Conservation (phyloP, 2,329 filamentous ascomycete genomes). For the Fusarium nurragi region DNA sequence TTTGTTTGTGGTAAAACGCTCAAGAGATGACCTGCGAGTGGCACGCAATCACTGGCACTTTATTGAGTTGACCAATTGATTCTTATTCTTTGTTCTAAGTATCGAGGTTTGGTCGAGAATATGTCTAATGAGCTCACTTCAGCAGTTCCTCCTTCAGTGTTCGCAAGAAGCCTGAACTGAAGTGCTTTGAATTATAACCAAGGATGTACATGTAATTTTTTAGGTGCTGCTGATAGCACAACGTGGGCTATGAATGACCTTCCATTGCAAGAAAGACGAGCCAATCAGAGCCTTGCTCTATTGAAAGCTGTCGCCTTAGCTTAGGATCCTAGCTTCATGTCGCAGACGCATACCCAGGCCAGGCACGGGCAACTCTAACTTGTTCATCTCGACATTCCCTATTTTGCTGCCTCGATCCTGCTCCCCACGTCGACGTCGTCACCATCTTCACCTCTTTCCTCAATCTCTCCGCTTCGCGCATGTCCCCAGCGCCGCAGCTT, state of each 20-base stretch:
- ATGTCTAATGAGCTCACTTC: background rate
- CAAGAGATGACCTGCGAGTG: background rate
- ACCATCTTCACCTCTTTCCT: background rate
- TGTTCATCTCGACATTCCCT: constrained; percentile 8
- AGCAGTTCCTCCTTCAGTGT: background rate
- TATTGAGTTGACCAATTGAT: background rate
- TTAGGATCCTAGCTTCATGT: constrained; percentile 9
- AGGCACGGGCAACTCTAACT: constrained; percentile 1
- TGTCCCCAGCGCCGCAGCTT: constrained; percentile 37
- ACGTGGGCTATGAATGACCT: background rate
- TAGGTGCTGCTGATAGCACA: background rate
- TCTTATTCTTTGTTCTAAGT: background rate
- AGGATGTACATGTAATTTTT: background rate
- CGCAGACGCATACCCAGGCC: constrained; percentile 24
- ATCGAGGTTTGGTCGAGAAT: background rate
- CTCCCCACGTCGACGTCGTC: background rate
- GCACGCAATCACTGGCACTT: background rate
- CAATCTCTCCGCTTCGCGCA: constrained; percentile 26
- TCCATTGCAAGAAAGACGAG: background rate
- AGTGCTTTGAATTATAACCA: background rate
- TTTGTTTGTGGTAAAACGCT: background rate
- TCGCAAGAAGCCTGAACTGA: too few species aligned
- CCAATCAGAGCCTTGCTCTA: constrained; percentile 35
- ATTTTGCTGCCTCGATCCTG: constrained; percentile 16
- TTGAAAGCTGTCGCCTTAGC: constrained; percentile 39